These are phyloP conservation scores for Beauveria brongniartii DNA, from an alignment of 2,329 filamentous ascomycete genomes.

Conservation along the genomic window DNA sequence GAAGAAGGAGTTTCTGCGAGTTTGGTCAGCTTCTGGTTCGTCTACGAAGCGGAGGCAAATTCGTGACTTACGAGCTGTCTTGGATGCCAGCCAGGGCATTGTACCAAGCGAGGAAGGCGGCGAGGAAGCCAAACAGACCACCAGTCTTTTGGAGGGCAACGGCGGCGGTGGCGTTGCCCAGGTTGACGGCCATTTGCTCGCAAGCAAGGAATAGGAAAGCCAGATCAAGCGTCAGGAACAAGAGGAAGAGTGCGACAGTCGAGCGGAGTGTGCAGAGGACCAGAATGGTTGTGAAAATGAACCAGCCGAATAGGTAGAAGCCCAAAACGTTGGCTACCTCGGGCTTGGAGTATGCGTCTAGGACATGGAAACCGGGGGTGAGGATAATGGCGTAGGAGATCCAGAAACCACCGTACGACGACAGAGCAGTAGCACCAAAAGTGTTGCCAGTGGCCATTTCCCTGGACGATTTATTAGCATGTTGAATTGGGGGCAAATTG, in stretches of 20 bases:
- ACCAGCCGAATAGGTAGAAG: constrained; percentile 73
- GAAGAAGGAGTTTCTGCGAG: constrained; percentile 72
- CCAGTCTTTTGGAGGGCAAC: constrained; percentile 56
- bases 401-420: constrained; percentile 82
- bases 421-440: constrained; percentile 73
- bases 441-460: constrained; percentile 86
- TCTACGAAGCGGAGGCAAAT: neutral
- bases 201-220: constrained; percentile 66
- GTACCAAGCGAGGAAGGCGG: constrained; percentile 81
- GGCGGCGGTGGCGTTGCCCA: constrained; percentile 38
- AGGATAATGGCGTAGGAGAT: constrained; percentile 65
- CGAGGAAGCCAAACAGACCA: constrained; percentile 71
- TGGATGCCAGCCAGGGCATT: constrained; percentile 77
- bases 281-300: constrained; percentile 73
- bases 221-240: constrained; percentile 71
- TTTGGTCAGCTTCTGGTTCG: constrained; percentile 24
- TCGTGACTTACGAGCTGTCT: constrained; percentile 50
- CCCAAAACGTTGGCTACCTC: constrained; percentile 52
- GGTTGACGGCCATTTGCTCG: constrained; percentile 49
- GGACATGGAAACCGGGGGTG: constrained; percentile 58
- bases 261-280: constrained; percentile 68
- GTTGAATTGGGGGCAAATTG: neutral
- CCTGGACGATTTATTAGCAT: constrained; percentile 36
- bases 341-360: constrained; percentile 32
- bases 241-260: constrained; percentile 66